Percentiles rank a stretch among this genome's conserved stretches.
phyloP scores from a whole-genome alignment of 352 stramenopile species.

The Phytophthora europaea region DNA sequence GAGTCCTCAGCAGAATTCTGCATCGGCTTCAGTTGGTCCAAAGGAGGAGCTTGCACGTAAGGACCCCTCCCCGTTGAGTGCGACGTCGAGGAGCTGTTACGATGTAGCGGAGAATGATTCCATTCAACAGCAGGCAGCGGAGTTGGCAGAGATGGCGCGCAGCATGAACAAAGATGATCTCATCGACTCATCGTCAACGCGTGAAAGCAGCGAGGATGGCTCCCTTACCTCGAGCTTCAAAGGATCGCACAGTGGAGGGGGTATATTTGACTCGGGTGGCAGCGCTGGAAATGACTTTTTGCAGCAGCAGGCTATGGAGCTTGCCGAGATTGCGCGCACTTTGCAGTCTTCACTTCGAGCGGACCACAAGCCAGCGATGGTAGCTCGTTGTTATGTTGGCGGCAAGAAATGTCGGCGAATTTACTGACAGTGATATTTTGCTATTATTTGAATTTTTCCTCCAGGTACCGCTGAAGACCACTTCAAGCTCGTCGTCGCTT shows the following conservation, averaged over 20 bases:
- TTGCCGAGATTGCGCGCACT: constrained; percentile 71
- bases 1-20: neutral
- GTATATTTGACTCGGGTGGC: constrained; percentile 26
- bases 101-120: constrained; percentile 43
- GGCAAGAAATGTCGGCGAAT: neutral
- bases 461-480: constrained; percentile 29
- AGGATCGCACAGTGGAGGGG: constrained; percentile 25
- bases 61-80: constrained; percentile 14
- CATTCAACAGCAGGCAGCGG: constrained; percentile 48
- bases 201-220: constrained; percentile 43
- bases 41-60: constrained; percentile 2
- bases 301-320: constrained; percentile 70
- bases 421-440: neutral
- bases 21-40: neutral
- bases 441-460: constrained; percentile 4
- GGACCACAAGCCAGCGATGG: constrained; percentile 33
- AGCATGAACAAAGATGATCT: constrained; percentile 49
- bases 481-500: constrained; percentile 49
- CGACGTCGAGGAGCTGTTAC: constrained; percentile 15
- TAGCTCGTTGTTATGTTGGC: neutral
- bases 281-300: constrained; percentile 52
- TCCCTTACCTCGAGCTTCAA: constrained; percentile 41
- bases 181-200: constrained; percentile 42
- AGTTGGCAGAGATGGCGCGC: constrained; percentile 51
- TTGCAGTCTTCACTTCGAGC: constrained; percentile 62